phyloP scores from a whole-genome alignment of 2,329 filamentous ascomycete genomes.

The Trichoderma endophyticum region DNA sequence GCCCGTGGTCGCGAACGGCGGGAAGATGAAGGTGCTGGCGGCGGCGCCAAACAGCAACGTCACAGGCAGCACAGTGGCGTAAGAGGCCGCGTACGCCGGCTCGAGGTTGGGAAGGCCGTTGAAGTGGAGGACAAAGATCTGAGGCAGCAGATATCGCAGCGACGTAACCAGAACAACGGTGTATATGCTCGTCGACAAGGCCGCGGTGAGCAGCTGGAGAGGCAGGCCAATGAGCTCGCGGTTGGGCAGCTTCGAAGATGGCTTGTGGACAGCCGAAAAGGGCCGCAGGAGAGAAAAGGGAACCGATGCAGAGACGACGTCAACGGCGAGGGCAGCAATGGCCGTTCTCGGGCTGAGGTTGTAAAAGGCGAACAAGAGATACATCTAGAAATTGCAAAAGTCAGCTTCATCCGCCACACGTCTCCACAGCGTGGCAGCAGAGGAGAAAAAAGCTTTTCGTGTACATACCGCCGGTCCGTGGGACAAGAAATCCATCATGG shows the following conservation, averaged over 20 bases:
- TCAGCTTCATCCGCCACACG: not conserved
- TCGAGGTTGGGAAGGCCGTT: constrained; percentile 66
- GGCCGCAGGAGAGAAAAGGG: constrained; percentile 75
- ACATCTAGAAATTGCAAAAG: constrained; percentile 48
- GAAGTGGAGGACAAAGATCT: constrained; percentile 72
- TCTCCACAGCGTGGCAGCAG: not conserved
- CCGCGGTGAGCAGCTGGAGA: constrained; percentile 61
- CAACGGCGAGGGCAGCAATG: constrained; percentile 61
- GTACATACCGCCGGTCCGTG: constrained; percentile 63
- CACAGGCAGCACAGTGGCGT: constrained; percentile 58
- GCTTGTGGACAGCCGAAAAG: constrained; percentile 60
- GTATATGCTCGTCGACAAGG: constrained; percentile 72
- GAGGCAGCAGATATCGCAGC: constrained; percentile 67
- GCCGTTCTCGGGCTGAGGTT: constrained; percentile 60
- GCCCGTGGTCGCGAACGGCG: constrained; percentile 57
- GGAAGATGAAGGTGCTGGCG: constrained; percentile 74
- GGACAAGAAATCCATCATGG: constrained; percentile 64
- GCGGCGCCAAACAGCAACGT: constrained; percentile 62
- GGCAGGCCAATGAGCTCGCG: constrained; percentile 62
- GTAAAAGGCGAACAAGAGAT: constrained; percentile 78
- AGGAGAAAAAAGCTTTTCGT: not conserved
- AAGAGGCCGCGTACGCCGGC: constrained; percentile 62
- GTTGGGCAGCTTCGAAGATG: constrained; percentile 53
- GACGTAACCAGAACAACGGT: constrained; percentile 67
- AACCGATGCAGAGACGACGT: constrained; percentile 64